Base-by-base conservation (phyloP, 371 early-diverging fungal genomes). In the Mortierella sp. region DNA sequence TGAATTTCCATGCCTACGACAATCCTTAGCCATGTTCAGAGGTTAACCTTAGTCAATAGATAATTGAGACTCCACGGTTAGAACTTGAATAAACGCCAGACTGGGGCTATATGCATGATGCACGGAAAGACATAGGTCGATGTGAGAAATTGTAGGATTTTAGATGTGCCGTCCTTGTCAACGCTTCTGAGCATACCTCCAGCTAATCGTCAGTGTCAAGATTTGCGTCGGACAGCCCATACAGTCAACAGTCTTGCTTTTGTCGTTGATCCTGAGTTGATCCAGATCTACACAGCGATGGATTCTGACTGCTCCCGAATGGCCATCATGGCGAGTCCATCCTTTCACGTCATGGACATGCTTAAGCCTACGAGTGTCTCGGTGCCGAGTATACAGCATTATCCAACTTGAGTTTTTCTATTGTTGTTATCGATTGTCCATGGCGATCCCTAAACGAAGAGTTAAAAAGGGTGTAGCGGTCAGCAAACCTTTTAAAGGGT, bases 401-500 rank as follows among this genome's bases (percentile, higher is more conserved):
- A 31, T 29, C 19, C 39, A 54, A n/a, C 21, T n/a, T 39, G 12
- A 54, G 37, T 39, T 2, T 54, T 34, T 39, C 54, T 21, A n/a
- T 40, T 39, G 39, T 54, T 39, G 54, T 54, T n/a, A 16, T 16
- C 44, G 16, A 44, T 16, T 44, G 44, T 44, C 44, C 41, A 40
- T 21, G 54, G 7, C n/a, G 39, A 54, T 40, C 8, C 44, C 43
- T 43, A 54, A 54, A 27, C 21, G n/a, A 54, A 43, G 55, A 46
- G 45, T 9, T 16, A 57, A 57, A 45, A 57, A 17, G 47, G 29
- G 47, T 46, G 56, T 55, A 55, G 44, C 27, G 56, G 56, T 55
- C 44, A 55, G 56, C 28, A 55, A 55, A 54, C 9, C 44, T 43
- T 43, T 55, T 47, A 44, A 44, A 47, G 47, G 47, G 19, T 45